Evolutionary conservation across 192 early-diverging fungal genomes (phyloP), one percentile per base, ranked within the genome.

Genomic region (Backusella westeae): DNA sequence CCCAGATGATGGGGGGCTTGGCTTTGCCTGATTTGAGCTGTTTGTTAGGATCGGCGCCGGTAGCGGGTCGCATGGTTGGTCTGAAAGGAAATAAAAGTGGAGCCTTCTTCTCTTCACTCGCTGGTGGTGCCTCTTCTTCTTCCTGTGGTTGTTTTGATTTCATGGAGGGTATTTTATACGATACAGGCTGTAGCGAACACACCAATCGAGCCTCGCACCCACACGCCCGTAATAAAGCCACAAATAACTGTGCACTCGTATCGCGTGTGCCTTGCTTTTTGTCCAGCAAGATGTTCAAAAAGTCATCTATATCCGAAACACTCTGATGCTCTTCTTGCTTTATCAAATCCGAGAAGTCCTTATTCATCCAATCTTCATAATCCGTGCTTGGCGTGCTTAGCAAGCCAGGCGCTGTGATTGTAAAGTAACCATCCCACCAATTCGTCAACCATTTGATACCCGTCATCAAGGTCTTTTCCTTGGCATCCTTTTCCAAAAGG

Each of bases 161-260:
- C 21, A 8, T 0, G 6, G 42, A 5, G 2, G 87, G 59, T 15
- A 92, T 71, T 15, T 87, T 90, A 46, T 93, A 87, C 9, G 94
- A 83, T 0, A 90, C 75, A 2, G 92, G 88, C 46, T 92, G 90
- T 6, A 95, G 59, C 5, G 92, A 92, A 52, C 84, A 89, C 21
- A 94, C 79, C 12, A 94, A 69, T 39, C 93, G 82, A 17, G 90
- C 72, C 35, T 89, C 81, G 15, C 91, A 78, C 4, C 86, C 88
- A 8, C 89, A 67, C 0, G 85, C 76, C 32, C 91, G 69, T 44
- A 83, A 77, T 9, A 83, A 38, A 29, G 86, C 82, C 44, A 84
- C 85, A 84, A 87, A 91, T 41, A 83, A 75, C 75, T 83, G 78
- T 39, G 83, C 86, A 75, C 69, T 86, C 23, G 75, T 87, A 75